A percentile compares a stretch with the other conserved stretches of the same genome.
These are phyloP conservation scores for Lathyrus sativus DNA, from an alignment of 306 rosid species.

Conservation along the genomic window DNA sequence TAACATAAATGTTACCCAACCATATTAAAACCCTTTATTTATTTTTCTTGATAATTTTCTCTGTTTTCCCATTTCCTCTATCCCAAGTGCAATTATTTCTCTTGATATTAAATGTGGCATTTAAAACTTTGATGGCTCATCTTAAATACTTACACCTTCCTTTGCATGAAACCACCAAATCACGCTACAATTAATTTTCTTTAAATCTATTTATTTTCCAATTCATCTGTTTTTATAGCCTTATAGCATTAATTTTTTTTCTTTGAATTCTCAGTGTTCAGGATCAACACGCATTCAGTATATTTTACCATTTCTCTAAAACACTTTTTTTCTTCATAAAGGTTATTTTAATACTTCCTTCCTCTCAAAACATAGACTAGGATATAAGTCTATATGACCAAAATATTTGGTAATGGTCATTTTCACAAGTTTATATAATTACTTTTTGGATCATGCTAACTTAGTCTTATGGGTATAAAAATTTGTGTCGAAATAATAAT, in stretches of 20 bases:
- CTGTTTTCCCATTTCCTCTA: conserved; percentile 30
- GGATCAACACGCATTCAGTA: not conserved
- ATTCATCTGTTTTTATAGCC: not conserved
- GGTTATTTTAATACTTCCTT: no score
- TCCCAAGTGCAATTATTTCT: conserved; percentile 43
- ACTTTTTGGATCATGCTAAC: no score
- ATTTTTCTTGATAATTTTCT: not conserved
- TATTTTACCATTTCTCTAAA: not conserved
- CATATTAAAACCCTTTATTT: conserved; percentile 26
- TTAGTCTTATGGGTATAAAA: no score
- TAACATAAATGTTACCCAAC: conserved; percentile 52
- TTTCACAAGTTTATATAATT: no score
- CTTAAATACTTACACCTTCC: conserved; percentile 53
- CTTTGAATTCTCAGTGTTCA: not conserved
- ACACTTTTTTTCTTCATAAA: not conserved
- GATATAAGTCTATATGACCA: no score
- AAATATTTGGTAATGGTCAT: no score
- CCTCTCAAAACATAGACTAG: no score
- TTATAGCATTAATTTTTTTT: not conserved
- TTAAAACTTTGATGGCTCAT: conserved; percentile 41
- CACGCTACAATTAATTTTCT: not conserved
- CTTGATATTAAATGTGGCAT: conserved; percentile 44
- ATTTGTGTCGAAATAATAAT: no score
- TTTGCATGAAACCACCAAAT: conserved; percentile 36
- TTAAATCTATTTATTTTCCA: not conserved